phyloP scores from a whole-genome alignment of 495 filamentous ascomycete species.

The Penicillium canariense region DNA sequence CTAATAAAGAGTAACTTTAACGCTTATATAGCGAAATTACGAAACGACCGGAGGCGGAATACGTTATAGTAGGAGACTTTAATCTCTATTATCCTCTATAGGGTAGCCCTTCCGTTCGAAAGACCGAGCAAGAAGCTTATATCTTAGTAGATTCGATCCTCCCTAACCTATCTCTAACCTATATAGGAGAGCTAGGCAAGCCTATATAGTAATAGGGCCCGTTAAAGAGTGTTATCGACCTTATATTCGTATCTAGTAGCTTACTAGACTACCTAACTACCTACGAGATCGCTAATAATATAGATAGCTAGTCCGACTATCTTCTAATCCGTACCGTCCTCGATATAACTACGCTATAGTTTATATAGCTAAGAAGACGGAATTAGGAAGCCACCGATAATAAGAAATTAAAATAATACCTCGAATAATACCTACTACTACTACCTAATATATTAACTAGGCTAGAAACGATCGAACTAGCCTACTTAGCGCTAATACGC shows the following conservation, averaged over 20 bases:
- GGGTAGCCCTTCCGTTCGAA: too few relatives aligned
- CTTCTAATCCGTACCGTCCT: slow-evolving; percentile 9
- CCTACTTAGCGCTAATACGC: background rate
- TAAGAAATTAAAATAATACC: background rate
- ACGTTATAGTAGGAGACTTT: slow-evolving; percentile 14
- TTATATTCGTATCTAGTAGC: slow-evolving; percentile 8
- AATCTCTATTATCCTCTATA: slow-evolving; percentile 10
- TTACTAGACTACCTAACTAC: background rate
- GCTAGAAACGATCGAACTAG: background rate
- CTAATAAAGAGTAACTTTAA: background rate
- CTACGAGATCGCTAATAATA: slow-evolving; percentile 4
- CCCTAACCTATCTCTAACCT: too few relatives aligned
- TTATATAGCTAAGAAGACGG: background rate
- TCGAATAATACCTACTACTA: background rate
- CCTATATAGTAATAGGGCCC: slow-evolving; percentile 1
- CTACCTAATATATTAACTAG: background rate
- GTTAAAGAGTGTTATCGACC: slow-evolving; percentile 9
- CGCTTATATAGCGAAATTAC: slow-evolving; percentile 3
- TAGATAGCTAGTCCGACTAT: slow-evolving; percentile 15
- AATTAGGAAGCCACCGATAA: slow-evolving; percentile 5
- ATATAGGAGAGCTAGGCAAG: slow-evolving; percentile 5
- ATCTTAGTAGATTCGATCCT: too few relatives aligned
- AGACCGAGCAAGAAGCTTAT: too few relatives aligned
- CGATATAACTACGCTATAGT: slow-evolving; percentile 3
- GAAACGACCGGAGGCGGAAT: slow-evolving; percentile 2